phyloP scores from a whole-genome alignment of 805 yeast species.

The Wickerhamomyces xylosicus region DNA sequence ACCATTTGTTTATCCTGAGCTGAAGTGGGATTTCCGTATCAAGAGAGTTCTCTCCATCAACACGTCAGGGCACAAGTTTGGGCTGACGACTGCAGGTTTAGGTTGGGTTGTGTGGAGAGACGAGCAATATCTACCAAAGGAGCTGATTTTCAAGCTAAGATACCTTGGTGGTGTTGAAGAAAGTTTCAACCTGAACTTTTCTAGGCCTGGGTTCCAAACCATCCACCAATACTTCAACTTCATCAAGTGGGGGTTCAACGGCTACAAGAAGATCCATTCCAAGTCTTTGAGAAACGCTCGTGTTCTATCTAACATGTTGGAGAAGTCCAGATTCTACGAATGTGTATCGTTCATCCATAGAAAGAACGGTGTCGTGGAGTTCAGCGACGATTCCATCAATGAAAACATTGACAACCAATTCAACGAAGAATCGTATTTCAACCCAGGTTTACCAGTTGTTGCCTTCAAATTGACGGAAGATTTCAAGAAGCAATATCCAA shows the following conservation, averaged over 20 bases:
- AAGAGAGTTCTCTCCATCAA: constrained; percentile 77
- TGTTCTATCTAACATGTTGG: constrained; percentile 46
- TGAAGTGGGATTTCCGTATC: constrained; percentile 75
- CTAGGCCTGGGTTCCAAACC: constrained; percentile 89
- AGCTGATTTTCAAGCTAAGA: constrained; percentile 65
- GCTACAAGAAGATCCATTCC: constrained; percentile 55
- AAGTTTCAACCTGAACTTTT: constrained; percentile 78
- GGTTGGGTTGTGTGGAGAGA: constrained; percentile 90
- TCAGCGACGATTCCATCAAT: constrained; percentile 11
- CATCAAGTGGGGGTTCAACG: constrained; percentile 57
- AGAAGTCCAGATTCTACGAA: constrained; percentile 55
- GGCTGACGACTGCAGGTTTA: constrained; percentile 80
- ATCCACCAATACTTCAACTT: constrained; percentile 81
- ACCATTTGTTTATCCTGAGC: constrained; percentile 68
- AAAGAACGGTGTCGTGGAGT: constrained; percentile 27
- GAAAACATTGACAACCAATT: constrained; percentile 20
- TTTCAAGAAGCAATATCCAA: constrained; percentile 54
- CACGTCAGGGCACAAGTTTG: constrained; percentile 90
- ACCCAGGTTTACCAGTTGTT: constrained; percentile 83
- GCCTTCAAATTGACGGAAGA: constrained; percentile 65
- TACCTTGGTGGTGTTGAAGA: constrained; percentile 87
- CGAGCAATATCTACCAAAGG: constrained; percentile 51
- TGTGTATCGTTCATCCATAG: constrained; percentile 75
- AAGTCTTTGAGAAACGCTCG: constrained; percentile 67
- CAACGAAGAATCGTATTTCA: constrained; percentile 35